These are phyloP conservation scores for Bothriochloa decipiens DNA, from an alignment of 176 grass and related monocot genomes.

Conservation along the genomic window DNA sequence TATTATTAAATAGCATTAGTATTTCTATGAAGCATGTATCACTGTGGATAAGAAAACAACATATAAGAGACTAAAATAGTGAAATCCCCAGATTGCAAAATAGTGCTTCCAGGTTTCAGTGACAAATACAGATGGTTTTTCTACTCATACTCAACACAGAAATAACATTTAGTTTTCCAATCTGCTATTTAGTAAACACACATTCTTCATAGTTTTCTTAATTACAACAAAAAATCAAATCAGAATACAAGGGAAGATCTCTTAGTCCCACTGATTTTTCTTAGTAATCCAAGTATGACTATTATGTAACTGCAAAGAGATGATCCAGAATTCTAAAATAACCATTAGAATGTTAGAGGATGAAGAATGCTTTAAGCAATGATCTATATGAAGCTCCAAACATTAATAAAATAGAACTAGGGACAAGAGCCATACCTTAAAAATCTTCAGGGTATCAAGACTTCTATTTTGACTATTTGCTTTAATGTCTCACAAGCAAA, in stretches of 20 bases:
- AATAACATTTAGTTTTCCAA: conserved; percentile 17
- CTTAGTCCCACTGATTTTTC: neutral
- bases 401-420: conserved; percentile 28
- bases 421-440: conserved; percentile 62
- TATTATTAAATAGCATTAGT: conserved; percentile 8
- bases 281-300: conserved; percentile 1
- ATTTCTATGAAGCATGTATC: conserved; percentile 19
- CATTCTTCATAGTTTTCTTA: neutral
- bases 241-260: neutral
- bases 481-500: conserved; percentile 93
- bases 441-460: conserved; percentile 89
- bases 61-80: neutral
- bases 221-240: neutral
- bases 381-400: neutral
- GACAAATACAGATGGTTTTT: neutral
- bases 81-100: neutral
- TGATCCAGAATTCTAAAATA: conserved; percentile 3
- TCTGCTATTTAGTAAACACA: conserved; percentile 12
- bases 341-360: conserved; percentile 15
- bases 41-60: conserved; percentile 8
- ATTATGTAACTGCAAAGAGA: neutral
- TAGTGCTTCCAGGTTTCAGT: neutral
- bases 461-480: conserved; percentile 75
- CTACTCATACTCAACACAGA: conserved; percentile 5
- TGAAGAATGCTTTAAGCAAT: conserved; percentile 21